Percentiles rank a stretch among this genome's conserved stretches.
phyloP scores from a whole-genome alignment of 129 eudicot genomes.

The Ambrosia trifida region DNA sequence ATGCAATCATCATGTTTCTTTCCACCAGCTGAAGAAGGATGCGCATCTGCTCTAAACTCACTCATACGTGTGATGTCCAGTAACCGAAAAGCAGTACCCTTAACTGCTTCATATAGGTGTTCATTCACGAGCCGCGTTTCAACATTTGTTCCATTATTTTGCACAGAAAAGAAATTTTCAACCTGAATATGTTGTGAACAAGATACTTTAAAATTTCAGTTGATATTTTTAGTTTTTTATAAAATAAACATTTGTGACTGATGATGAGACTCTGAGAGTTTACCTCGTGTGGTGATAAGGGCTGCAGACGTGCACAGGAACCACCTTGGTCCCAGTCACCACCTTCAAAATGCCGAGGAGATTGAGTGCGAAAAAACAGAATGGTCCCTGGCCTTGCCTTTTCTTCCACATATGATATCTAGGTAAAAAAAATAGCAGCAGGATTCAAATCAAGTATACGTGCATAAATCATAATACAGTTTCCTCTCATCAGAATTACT shows the following conservation, averaged over 20 bases:
- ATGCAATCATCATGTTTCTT: conserved; percentile 97
- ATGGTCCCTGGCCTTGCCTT: conserved; percentile 53
- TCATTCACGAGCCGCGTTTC: conserved; percentile 82
- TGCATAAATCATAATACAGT: conserved; percentile 17
- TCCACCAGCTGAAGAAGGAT: conserved; percentile 92
- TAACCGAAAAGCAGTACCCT: conserved; percentile 53
- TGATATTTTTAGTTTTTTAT: background rate
- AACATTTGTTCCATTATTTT: conserved; percentile 80
- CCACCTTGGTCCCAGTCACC: conserved; percentile 99
- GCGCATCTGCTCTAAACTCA: conserved; percentile 95
- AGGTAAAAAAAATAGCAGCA: background rate
- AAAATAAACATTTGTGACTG: background rate
- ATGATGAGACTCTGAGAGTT: conserved; percentile 9
- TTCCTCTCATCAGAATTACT: background rate
- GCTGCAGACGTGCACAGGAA: conserved; percentile 75
- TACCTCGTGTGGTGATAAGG: conserved; percentile 62
- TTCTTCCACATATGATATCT: conserved; percentile 70
- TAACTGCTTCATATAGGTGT: conserved; percentile 69
- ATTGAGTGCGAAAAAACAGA: conserved; percentile 82
- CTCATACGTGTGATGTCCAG: conserved; percentile 81
- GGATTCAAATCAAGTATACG: conserved; percentile 6
- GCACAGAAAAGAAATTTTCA: conserved; percentile 61
- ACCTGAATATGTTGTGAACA: conserved; percentile 46
- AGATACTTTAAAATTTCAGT: background rate
- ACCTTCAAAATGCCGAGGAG: conserved; percentile 97